A percentile compares a stretch with the other conserved stretches of the same genome.
Conservation (phyloP, 2,329 filamentous ascomycete genomes). For the Neonectria ditissima region DNA sequence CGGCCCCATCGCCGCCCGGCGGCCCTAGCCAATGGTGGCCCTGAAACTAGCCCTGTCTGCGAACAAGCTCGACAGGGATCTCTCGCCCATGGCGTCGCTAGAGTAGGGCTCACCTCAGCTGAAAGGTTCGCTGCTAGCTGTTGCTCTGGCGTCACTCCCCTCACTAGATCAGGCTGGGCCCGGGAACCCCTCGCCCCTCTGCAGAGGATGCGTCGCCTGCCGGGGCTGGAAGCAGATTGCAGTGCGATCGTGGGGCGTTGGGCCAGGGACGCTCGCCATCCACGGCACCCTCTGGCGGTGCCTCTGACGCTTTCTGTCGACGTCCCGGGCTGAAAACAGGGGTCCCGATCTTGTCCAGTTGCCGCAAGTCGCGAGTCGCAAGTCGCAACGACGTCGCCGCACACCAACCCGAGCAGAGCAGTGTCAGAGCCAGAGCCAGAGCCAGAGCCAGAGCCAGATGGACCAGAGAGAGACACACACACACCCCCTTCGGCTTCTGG, state of each 20-base stretch:
- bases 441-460: background rate
- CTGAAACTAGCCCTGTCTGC: constrained; percentile 37
- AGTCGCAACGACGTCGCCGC: constrained; percentile 10
- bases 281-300: constrained; percentile 27
- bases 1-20: constrained; percentile 25
- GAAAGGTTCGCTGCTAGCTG: constrained; percentile 47
- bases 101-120: constrained; percentile 56
- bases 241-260: constrained; percentile 46
- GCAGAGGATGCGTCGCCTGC: constrained; percentile 32
- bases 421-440: background rate
- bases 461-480: too few species aligned
- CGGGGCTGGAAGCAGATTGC: constrained; percentile 43
- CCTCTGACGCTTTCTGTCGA: constrained; percentile 42
- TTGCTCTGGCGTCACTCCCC: constrained; percentile 43
- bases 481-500: constrained; percentile 23
- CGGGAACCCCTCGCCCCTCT: constrained; percentile 35
- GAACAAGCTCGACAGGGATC: constrained; percentile 47
- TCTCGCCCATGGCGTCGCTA: constrained; percentile 43
- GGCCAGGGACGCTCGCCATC: constrained; percentile 37
- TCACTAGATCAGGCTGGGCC: constrained; percentile 39
- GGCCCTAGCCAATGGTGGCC: constrained; percentile 42
- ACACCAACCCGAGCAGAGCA: constrained; percentile 8
- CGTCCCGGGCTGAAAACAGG: constrained; percentile 47
- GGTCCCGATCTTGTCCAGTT: constrained; percentile 41
- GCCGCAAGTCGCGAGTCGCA: constrained; percentile 27